Evolutionary conservation across 345 rosid species (phyloP), one percentile per base, ranked within the genome.

Genomic region (Ricinus communis): DNA sequence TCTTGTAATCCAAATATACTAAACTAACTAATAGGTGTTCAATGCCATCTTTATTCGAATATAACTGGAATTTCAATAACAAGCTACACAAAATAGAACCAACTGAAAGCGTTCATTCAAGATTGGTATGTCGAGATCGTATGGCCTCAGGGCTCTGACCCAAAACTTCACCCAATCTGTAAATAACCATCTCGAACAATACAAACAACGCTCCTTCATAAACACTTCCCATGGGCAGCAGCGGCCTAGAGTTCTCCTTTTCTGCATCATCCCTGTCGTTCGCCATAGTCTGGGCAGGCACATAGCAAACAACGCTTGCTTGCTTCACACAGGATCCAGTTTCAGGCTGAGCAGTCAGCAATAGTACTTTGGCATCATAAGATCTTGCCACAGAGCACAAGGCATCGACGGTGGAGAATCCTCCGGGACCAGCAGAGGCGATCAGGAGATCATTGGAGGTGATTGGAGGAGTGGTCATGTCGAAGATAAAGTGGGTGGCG

Each of bases 221-320:
- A 30, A 86, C 86, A 79, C 96, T 94, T 47, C 95, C 97, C 97
- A 91, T 94, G 56, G 97, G 98, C 81, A 94, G 69, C 84, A 94
- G 65, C 75, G 65, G 65, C 76, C 91, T 68, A 0, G 73, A 27
- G 10, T 40, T 59, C 33, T 16, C 68, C 71, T 28, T 63, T 5
- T 43, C 47, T 3, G 14, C 81, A 2, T 19, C 86, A 2, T 9
- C 83, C 1, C 65, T 80, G 49, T 86, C 91, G 38, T 82, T 77
- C 6, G 93, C 95, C 96, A 91, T 91, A 12, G 97, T 94, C 83
- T 86, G 89, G 14, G 96, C 97, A 36, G 93, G 90, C 31, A 90
- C 81, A 67, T 84, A 87, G 47, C 88, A 89, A 28, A 88, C 93
- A 41, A 46, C 80, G 49, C 78, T 86, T 12, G 97, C 97, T 43